phyloP scores from a whole-genome alignment of 441 rosid genomes.

The Pelargonium exstipulatum region DNA sequence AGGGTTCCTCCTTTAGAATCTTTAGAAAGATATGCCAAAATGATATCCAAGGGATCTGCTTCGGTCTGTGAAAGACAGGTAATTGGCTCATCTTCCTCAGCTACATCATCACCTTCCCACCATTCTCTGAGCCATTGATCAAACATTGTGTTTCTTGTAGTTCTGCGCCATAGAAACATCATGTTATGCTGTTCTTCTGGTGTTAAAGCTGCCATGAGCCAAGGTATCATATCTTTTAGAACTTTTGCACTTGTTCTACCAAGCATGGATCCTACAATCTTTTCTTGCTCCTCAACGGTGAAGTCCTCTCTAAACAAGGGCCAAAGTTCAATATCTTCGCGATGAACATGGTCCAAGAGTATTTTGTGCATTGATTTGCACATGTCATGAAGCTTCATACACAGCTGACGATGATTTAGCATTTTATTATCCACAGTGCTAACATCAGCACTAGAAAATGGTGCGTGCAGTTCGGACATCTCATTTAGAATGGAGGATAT shows the following conservation, averaged over 20 bases:
- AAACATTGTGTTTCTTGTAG: conserved; percentile 78
- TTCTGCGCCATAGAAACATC: conserved; percentile 59
- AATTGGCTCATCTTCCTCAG: conserved; percentile 30
- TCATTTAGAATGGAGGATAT: conserved; percentile 57
- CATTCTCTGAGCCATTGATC: conserved; percentile 81
- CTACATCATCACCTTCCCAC: conserved; percentile 50
- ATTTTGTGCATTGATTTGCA: conserved; percentile 61
- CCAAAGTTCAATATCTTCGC: conserved; percentile 80
- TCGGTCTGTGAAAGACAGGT: conserved; percentile 21
- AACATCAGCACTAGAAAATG: conserved; percentile 28
- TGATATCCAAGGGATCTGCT: conserved; percentile 57
- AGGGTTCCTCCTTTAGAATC: conserved; percentile 27
- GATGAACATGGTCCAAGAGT: conserved; percentile 57
- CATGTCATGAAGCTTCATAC: conserved; percentile 51
- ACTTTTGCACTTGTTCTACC: conserved; percentile 70
- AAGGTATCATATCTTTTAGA: conserved; percentile 71
- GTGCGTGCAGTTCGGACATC: conserved; percentile 41
- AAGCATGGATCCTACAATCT: conserved; percentile 59
- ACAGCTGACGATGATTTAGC: conserved; percentile 41
- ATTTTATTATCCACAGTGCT: conserved; percentile 22
- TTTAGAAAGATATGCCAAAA: conserved; percentile 49
- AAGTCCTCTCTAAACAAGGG: conserved; percentile 58
- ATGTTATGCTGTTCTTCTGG: conserved; percentile 49
- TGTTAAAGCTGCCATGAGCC: conserved; percentile 61
- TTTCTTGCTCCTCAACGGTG: conserved; percentile 67